Conservation (phyloP, 352 stramenopile species). For the Pythium scleroteichum region DNA sequence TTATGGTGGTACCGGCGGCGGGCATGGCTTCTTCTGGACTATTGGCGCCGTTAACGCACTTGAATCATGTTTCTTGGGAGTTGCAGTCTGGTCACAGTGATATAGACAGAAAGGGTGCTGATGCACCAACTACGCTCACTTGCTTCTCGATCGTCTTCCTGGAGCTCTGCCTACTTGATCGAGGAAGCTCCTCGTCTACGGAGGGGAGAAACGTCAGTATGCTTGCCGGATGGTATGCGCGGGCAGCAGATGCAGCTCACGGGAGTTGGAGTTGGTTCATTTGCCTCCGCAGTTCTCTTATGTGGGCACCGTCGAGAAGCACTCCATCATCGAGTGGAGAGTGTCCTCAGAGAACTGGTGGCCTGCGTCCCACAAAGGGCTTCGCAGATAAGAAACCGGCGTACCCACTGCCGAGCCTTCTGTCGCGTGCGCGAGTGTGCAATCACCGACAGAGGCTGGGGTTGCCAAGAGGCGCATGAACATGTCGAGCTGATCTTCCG, state of each 20-base stretch:
- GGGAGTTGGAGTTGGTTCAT: no score
- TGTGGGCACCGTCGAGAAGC: slow-evolving; percentile 25
- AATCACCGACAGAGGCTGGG: slow-evolving; percentile 4
- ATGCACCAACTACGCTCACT: not conserved
- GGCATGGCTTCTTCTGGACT: not conserved
- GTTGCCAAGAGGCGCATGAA: slow-evolving; percentile 20
- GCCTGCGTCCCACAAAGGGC: slow-evolving; percentile 1
- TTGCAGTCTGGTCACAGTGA: not conserved
- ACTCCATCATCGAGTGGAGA: slow-evolving; percentile 26
- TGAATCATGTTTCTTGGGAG: not conserved
- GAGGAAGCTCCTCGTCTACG: not conserved
- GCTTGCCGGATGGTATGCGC: not conserved
- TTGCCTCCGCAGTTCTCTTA: slow-evolving; percentile 4
- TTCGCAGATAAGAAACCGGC: not conserved
- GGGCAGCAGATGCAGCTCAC: slow-evolving; percentile 11
- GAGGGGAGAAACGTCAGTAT: not conserved
- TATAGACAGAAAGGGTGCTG: not conserved
- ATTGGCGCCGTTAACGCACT: not conserved
- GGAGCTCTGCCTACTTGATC: not conserved
- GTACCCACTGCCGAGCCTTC: no score
- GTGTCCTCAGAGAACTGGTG: slow-evolving; percentile 28
- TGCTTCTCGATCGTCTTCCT: not conserved
- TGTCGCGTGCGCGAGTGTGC: not conserved
- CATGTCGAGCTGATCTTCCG: slow-evolving; percentile 22
- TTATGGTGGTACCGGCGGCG: no score